A percentile compares a stretch with the other conserved stretches of the same genome.
These are phyloP conservation scores for Rhodotorula sp. DNA, from an alignment of 1,284 basidiomycete species.

Conservation along the genomic window DNA sequence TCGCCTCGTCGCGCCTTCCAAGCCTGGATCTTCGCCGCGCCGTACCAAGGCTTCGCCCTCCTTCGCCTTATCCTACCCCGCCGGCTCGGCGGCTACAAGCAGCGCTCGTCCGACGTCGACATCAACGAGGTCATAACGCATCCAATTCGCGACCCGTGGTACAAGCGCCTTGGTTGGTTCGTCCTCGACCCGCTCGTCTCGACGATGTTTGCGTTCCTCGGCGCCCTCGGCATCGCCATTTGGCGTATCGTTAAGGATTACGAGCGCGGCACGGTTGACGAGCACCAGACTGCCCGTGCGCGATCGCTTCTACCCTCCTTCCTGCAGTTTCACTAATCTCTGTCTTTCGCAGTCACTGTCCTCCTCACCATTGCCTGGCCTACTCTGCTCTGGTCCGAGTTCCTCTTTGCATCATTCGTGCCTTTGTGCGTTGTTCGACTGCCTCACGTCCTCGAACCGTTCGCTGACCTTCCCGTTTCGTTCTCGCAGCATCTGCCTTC, in stretches of 20 bases:
- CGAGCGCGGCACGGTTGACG: constrained; percentile 33
- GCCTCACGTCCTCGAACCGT: too few relatives aligned
- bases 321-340: too few relatives aligned
- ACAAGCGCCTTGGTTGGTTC: constrained; percentile 33
- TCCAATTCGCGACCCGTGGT: constrained; percentile 20
- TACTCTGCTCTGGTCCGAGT: constrained; percentile 41
- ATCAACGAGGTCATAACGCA: constrained; percentile 32
- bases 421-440: neutral
- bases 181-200: constrained; percentile 37
- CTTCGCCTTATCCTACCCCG: constrained; percentile 39
- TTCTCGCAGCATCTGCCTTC: constrained; percentile 30
- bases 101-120: constrained; percentile 37
- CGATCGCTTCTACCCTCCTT: neutral
- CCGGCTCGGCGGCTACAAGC: constrained; percentile 39
- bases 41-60: constrained; percentile 42
- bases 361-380: constrained; percentile 45
- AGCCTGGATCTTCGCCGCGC: constrained; percentile 42
- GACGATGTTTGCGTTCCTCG: constrained; percentile 33
- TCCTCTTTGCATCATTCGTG: constrained; percentile 39
- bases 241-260: constrained; percentile 35
- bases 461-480: constrained; percentile 1
- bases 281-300: constrained; percentile 42
- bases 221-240: constrained; percentile 37
- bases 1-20: constrained; percentile 40
- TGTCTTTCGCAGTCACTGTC: constrained; percentile 32